These are phyloP conservation scores for Wickerhamiella hasegawae DNA, from an alignment of 805 yeast genomes.

Conservation along the genomic window DNA sequence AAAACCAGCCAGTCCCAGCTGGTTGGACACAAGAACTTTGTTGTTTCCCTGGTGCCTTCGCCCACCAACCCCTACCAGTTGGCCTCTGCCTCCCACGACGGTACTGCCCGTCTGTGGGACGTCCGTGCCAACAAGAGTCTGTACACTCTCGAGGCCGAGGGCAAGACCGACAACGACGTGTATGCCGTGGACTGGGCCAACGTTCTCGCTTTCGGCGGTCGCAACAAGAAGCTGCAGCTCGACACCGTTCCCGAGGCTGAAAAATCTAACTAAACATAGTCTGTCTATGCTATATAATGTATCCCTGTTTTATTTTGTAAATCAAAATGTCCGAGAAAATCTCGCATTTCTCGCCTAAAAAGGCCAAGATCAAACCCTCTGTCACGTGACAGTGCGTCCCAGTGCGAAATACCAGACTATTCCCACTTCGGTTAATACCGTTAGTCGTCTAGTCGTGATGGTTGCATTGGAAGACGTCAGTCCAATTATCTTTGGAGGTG, in stretches of 20 bases:
- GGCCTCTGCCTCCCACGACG: constrained; percentile 90
- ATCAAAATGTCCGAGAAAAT: too few relatives aligned
- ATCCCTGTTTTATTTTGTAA: too few relatives aligned
- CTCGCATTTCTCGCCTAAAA: too few relatives aligned
- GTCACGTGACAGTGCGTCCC: too few relatives aligned
- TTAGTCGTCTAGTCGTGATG: too few relatives aligned
- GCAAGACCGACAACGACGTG: constrained; percentile 40
- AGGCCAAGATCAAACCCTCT: too few relatives aligned
- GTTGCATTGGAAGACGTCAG: constrained; percentile 1
- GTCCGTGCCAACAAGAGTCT: constrained; percentile 69
- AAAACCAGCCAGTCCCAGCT: constrained; percentile 51
- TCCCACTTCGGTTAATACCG: too few relatives aligned
- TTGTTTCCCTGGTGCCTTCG: constrained; percentile 55
- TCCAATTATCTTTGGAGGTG: constrained; percentile 71
- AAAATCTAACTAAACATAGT: too few relatives aligned
- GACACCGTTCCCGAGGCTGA: too few relatives aligned
- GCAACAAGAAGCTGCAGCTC: constrained; percentile 83
- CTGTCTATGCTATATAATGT: too few relatives aligned
- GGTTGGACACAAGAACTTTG: constrained; percentile 83
- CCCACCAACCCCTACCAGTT: constrained; percentile 73
- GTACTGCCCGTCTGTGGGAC: constrained; percentile 92
- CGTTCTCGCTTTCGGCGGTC: constrained; percentile 80
- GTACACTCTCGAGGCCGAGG: constrained; percentile 67
- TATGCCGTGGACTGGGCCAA: constrained; percentile 77
- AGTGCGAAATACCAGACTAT: too few relatives aligned